Conservation (phyloP, 441 rosid species). For the Euphorbia corollata region DNA sequence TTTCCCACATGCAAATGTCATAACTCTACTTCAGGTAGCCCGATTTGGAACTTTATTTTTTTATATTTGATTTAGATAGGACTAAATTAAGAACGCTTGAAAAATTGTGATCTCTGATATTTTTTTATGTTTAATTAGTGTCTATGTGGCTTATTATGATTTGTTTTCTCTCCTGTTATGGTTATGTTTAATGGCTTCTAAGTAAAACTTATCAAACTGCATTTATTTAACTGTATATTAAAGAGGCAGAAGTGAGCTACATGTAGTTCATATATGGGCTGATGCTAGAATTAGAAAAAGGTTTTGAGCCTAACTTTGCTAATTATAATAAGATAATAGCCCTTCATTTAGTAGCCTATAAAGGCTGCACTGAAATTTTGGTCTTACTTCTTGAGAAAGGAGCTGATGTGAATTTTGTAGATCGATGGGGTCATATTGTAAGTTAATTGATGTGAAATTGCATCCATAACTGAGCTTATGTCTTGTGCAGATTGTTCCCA, state of each 20-base stretch:
- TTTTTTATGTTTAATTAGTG: no score
- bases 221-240: no score
- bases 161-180: no score
- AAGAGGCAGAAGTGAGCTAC: no score
- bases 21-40: slow-evolving; percentile 48
- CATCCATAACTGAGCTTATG: background rate
- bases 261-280: slow-evolving; percentile 47
- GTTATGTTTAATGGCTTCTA: no score
- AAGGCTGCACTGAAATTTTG: slow-evolving; percentile 51
- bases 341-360: slow-evolving; percentile 54
- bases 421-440: slow-evolving; percentile 67
- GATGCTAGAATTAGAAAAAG: slow-evolving; percentile 44
- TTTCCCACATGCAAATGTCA: slow-evolving; percentile 77
- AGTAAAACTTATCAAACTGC: no score
- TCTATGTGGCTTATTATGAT: no score
- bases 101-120: no score
- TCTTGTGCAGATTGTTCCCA: slow-evolving; percentile 21
- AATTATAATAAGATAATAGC: slow-evolving; percentile 63
- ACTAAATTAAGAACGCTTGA: no score
- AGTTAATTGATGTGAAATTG: slow-evolving; percentile 22
- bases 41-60: no score
- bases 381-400: slow-evolving; percentile 47
- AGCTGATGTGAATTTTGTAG: slow-evolving; percentile 47
- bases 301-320: slow-evolving; percentile 37
- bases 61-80: no score